Conservation (phyloP, 2,329 filamentous ascomycete species). For the Lanzia echinophila region DNA sequence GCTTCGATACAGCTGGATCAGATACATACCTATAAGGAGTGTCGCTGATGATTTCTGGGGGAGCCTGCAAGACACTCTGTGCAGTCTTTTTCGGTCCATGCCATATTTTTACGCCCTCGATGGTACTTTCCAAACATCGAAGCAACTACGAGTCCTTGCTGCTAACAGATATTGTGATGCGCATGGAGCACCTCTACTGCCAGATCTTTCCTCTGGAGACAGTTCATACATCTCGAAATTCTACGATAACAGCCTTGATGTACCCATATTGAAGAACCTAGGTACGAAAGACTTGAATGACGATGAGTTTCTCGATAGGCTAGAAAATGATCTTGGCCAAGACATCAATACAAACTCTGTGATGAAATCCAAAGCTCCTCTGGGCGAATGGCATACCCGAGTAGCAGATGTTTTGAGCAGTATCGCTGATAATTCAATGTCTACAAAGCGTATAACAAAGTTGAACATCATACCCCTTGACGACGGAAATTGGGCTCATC, state of each 20-base stretch:
- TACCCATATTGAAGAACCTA: not conserved
- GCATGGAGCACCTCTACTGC: not conserved
- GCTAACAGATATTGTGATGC: not conserved
- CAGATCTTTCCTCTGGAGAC: not conserved
- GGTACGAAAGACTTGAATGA: not conserved
- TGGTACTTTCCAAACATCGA: not conserved
- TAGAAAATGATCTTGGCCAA: not conserved
- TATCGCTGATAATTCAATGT: no score
- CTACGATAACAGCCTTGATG: not conserved
- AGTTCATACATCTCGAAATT: not conserved
- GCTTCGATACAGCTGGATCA: slow-evolving; percentile 40
- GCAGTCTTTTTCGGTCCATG: no score
- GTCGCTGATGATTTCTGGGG: not conserved
- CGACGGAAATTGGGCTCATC: not conserved
- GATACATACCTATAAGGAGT: slow-evolving; percentile 34
- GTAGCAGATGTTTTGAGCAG: no score
- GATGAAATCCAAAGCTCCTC: not conserved
- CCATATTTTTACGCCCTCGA: not conserved
- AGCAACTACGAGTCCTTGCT: not conserved
- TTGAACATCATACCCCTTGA: not conserved
- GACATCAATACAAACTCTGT: not conserved
- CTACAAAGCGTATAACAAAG: no score
- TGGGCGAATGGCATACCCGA: no score
- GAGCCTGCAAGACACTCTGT: not conserved
- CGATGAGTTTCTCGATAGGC: not conserved